Evolutionary conservation across 306 rosid genomes (phyloP).

Genomic region (Senna siamea): DNA sequence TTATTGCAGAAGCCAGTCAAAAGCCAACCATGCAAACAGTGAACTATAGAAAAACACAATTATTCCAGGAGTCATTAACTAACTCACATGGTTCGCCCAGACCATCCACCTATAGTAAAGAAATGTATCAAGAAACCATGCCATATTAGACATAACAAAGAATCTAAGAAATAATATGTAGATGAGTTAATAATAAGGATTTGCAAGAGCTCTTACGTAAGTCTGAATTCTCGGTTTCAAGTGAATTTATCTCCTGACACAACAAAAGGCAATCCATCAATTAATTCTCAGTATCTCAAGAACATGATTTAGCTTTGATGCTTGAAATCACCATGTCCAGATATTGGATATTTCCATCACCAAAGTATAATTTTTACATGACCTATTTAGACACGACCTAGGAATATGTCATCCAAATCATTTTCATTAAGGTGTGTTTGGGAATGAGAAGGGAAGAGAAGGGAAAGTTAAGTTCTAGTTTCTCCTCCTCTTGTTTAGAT

Average conservation of each 20-base stretch:
- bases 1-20: slow-evolving; percentile 33
- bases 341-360: slow-evolving; percentile 10
- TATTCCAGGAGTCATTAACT: slow-evolving; percentile 34
- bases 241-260: slow-evolving; percentile 56
- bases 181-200: slow-evolving; percentile 28
- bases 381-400: neutral
- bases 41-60: slow-evolving; percentile 6
- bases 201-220: slow-evolving; percentile 57
- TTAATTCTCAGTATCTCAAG: slow-evolving; percentile 18
- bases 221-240: slow-evolving; percentile 40
- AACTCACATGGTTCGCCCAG: slow-evolving; percentile 73
- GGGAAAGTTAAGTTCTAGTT: too few relatives aligned
- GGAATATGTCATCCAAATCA: neutral
- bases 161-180: slow-evolving; percentile 24
- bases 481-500: too few relatives aligned
- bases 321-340: slow-evolving; percentile 4
- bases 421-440: neutral
- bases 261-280: slow-evolving; percentile 18
- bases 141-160: slow-evolving; percentile 33
- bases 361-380: neutral
- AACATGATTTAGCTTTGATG: slow-evolving; percentile 1
- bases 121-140: slow-evolving; percentile 40
- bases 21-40: slow-evolving; percentile 19
- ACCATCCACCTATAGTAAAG: slow-evolving; percentile 67
- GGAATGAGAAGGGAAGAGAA: too few relatives aligned